These are phyloP conservation scores for Neoarthrinium moseri DNA, from an alignment of 2,329 filamentous ascomycete species.

Conservation along the genomic window DNA sequence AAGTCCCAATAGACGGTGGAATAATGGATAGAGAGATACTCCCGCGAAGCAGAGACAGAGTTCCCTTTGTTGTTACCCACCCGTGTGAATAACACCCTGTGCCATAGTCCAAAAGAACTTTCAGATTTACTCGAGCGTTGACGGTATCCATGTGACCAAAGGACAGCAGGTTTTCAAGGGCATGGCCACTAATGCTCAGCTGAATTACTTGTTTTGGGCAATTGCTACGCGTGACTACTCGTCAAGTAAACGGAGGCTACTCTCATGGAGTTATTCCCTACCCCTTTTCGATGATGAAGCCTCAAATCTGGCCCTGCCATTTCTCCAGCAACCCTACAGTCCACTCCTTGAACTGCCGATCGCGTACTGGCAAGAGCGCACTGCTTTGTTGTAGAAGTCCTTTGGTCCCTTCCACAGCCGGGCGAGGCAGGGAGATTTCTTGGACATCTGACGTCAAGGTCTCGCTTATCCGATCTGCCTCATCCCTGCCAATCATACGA, in stretches of 20 bases:
- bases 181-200: no score
- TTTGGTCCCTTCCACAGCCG: constrained; percentile 45
- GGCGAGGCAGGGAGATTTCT: constrained; percentile 53
- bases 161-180: no score
- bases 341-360: constrained; percentile 65
- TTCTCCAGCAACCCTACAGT: constrained; percentile 61
- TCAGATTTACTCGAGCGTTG: no score
- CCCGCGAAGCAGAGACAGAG: constrained; percentile 29
- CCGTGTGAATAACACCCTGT: constrained; percentile 57
- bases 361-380: constrained; percentile 49
- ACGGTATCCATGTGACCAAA: no score
- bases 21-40: constrained; percentile 22
- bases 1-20: constrained; percentile 59
- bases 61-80: constrained; percentile 52
- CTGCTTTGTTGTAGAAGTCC: constrained; percentile 47
- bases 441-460: constrained; percentile 55
- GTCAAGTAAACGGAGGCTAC: no score
- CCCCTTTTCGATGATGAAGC: no score
- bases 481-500: constrained; percentile 36
- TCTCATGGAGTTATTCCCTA: no score
- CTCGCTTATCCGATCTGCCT: constrained; percentile 49
- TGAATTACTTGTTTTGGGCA: no score
- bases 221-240: no score
- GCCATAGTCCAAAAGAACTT: constrained; percentile 53
- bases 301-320: constrained; percentile 39